Base-by-base conservation (phyloP, 192 early-diverging fungal genomes). In the Haplosporangium gracile region DNA sequence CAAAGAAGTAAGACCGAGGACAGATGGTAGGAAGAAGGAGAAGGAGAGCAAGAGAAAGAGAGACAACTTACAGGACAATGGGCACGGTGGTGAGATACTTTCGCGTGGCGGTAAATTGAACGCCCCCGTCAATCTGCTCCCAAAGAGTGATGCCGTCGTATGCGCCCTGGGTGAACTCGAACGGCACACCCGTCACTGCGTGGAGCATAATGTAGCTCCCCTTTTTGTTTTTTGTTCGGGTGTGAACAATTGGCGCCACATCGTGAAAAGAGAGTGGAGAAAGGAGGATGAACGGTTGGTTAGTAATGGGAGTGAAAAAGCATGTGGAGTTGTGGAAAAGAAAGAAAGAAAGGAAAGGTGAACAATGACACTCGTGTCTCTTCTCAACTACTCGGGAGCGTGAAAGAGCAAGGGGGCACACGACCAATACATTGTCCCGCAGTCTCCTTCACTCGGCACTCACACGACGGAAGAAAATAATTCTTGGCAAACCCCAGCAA, bases 91-190 rank as follows among this genome's bases (percentile, higher is more conserved):
- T 98, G 69, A 99, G 90, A 79, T 97, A 99, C 89, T 99, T 99
- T 83, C 97, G 97, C 72, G 98, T 95, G 22, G 98, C 97, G 26
- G 98, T 99, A 88, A 98, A 99, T 75, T 99, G 97, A 68, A 93
- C 96, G 53, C 98, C 98, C 75, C 97, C 95, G 89, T 99, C 98
- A 89, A 99, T 98, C 91, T 99, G 98, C 89, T 99, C 98, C 98
- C 98, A 99, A 63, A 99, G 92, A 43, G 97, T 99, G 70, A 98
- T 87, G 51, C 95, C 95, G 82, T 97, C 96, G 80, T 95, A 98
- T 15, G 97, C 97, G 60, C 97, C 97, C 86, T 98, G 97, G 77
- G 97, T 95, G 60, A 97, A 93, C 78, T 96, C 95, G 79, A 98
- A 99, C 24, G 98, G 98, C 34, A 96, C 96, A 22, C 98, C 97